Base-by-base conservation (phyloP, 2,329 filamentous ascomycete species). In the Westerdykella sp. region DNA sequence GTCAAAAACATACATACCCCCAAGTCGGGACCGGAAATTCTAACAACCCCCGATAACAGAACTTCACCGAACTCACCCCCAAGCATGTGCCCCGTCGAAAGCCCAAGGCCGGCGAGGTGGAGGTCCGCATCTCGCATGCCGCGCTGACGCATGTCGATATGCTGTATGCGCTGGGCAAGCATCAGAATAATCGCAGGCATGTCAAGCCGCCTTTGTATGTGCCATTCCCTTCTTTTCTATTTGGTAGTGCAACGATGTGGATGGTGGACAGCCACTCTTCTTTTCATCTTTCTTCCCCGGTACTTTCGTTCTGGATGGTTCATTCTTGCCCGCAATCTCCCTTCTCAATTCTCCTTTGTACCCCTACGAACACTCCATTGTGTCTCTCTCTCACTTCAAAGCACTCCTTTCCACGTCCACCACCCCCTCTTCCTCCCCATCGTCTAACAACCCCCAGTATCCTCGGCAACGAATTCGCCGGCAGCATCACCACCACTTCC, bases 61-160 rank as follows among this genome's bases (percentile, higher is more conserved):
- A 65, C 63, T 42, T 68, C 48, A 16, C 54, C 56, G 34, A 55
- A 62, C 41, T 65, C 5, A 37, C 39, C 28, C 47, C 55, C 6
- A 43, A 40, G 21, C 40, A 51, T 11, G 42, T 55, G 10, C 59
- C 69, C 5, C 44, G 49, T 10, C 69, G 70, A 9, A 43, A 53
- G 13, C 54, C 64, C 3, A 60, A 63, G 25, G 46, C 60, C 23
- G 60, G 72, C 46, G 65, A 71, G 28, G 51, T 77, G 14, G 50
- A 46, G 6, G 60, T 79, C 32, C 67, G 66, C 42, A 72, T 81
- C 40, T 73, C 73, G 1, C 77, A 78, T 45, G 74, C 74, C 42
- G 76, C 77, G 4, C 67, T 80, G 16, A 81, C 80, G 42, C 80
- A 79, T 54, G 77, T 80, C 38, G 79, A 82, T 53, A 72, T 78